phyloP scores from a whole-genome alignment of 2,329 filamentous ascomycete species.

The Fusarium newnesense region DNA sequence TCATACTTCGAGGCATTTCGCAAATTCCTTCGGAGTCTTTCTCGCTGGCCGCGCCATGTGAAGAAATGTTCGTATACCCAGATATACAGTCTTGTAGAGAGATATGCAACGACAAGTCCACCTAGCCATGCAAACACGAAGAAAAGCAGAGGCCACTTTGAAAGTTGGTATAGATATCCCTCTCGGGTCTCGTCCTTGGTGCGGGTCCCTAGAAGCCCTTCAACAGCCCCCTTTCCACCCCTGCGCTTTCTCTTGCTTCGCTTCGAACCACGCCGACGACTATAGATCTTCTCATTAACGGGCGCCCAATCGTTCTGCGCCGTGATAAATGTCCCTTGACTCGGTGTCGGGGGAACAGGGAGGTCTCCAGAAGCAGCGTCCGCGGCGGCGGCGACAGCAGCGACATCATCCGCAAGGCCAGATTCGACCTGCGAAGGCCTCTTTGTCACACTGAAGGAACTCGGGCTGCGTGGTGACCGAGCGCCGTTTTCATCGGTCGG shows the following conservation, averaged over 20 bases:
- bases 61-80: constrained; percentile 91
- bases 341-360: constrained; percentile 34
- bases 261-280: constrained; percentile 52
- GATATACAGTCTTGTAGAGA: constrained; percentile 88
- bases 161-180: constrained; percentile 86
- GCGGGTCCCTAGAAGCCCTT: constrained; percentile 62
- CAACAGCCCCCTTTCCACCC: constrained; percentile 52
- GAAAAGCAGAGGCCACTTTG: constrained; percentile 92
- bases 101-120: constrained; percentile 76
- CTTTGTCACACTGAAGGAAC: constrained; percentile 56
- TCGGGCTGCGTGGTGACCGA: constrained; percentile 54
- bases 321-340: constrained; percentile 74
- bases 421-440: constrained; percentile 50
- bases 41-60: constrained; percentile 85
- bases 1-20: constrained; percentile 78
- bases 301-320: constrained; percentile 97
- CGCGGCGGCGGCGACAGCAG: constrained; percentile 52
- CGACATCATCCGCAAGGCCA: constrained; percentile 47
- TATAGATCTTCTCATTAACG: constrained; percentile 75
- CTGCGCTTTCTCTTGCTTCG: constrained; percentile 44
- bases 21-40: constrained; percentile 76
- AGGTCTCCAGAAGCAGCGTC: constrained; percentile 53
- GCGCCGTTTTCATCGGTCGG: constrained; percentile 62
- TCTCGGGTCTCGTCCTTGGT: constrained; percentile 93
- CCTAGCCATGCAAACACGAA: constrained; percentile 84